Evolutionary conservation across 78 protist species (phyloP).

Genomic region (Capsaspora owczarzaki): DNA sequence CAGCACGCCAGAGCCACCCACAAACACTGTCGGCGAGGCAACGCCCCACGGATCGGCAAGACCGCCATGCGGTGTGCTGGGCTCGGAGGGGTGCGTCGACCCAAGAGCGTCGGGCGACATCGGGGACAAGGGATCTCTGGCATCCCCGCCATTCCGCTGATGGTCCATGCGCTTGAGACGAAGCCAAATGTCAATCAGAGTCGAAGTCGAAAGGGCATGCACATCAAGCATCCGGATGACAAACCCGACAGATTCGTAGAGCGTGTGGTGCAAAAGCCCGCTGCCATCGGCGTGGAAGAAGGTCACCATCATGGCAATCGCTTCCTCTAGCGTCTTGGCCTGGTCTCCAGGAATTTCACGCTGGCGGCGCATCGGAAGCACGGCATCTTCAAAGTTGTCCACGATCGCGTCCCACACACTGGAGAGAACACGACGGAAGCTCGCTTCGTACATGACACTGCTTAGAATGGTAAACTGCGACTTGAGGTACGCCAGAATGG

Average conservation of each 20-base stretch:
- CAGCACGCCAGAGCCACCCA: no score
- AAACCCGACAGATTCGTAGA: background rate
- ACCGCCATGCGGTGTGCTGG: no score
- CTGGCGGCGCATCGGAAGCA: background rate
- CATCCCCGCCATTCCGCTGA: background rate
- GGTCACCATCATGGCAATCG: background rate
- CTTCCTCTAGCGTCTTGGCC: background rate
- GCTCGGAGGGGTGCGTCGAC: no score
- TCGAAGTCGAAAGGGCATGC: background rate
- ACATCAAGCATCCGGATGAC: background rate
- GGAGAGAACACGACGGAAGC: background rate
- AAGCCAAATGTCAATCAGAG: no score
- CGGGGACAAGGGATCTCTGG: background rate
- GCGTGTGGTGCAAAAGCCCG: background rate
- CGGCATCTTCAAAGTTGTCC: background rate
- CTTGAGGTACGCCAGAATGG: background rate
- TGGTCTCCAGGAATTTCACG: background rate
- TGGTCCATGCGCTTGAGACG: background rate
- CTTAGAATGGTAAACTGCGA: background rate
- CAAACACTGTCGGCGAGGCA: background rate
- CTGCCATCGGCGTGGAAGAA: constrained; percentile 1
- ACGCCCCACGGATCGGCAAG: background rate
- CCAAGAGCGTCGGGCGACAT: background rate
- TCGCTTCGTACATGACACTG: background rate
- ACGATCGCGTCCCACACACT: background rate